Evolutionary conservation across 768 basidiomycete species (phyloP), one percentile per base, ranked within the genome.

Genomic region (Phanerodontia chrysosporium): DNA sequence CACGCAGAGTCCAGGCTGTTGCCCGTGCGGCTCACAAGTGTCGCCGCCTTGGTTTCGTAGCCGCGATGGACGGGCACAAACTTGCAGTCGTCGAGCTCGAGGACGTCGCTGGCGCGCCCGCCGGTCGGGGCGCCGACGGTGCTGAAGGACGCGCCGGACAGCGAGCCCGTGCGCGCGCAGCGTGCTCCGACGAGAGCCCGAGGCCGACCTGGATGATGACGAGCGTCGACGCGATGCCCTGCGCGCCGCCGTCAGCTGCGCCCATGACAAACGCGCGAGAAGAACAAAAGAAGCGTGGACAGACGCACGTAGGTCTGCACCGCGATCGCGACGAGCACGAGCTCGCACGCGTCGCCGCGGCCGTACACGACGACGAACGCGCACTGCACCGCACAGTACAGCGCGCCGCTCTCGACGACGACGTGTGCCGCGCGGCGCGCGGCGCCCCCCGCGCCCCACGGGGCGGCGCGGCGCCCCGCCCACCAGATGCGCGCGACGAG

Each of bases 361-460:
- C 73, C 72, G 55, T 76, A 73, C 18, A 77, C 69, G 4, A 74
- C 64, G 52, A 76, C 74, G 28, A 78, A 74, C 32, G 76, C 52
- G 36, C 76, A 59, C 57, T 78, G 76, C 44, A 69, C n/a, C n/a
- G n/a, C n/a, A n/a, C n/a, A n/a, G n/a, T 74, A 77, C 22, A 78
- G 69, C 27, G 67, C 59, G 5, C 76, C 76, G 45, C 75, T 74
- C 63, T 78, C 76, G 57, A 77, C 59, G 60, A 76, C 61, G 57
- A 78, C 72, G 53, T 25, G 29, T 12, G 25, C 25, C 16, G 53
- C 53, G 16, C 27, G 39, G 8, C n/a, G 30, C 30, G 39, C 25
- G 5, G 46, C 22, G 24, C 24, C 8, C n/a, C 9, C 27, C 16
- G 24, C 46, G 3, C 6, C 27, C 10, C 5, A 48, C 12, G 3